Evolutionary conservation across 306 rosid species (phyloP), one percentile per base, ranked within the genome.

Genomic region (Gastrolobium villosum): DNA sequence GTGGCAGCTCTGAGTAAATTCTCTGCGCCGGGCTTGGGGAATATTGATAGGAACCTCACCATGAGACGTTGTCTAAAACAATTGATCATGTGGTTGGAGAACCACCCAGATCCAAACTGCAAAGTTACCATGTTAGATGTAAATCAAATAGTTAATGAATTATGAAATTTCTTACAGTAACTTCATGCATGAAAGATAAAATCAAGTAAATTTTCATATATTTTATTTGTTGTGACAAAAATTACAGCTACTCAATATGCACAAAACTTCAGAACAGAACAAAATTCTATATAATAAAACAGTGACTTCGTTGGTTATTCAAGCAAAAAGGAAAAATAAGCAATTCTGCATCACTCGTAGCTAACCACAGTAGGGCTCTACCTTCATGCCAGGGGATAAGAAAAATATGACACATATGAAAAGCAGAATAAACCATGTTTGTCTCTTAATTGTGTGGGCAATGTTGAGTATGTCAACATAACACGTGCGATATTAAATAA

Each of bases 71-170:
- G 87, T 79, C 92, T 88, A 76, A 90, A 61, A 86, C 89, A 89
- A 82, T 83, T 88, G 70, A 88, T 84, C 79, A 79, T 44, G 53
- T 77, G 79, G 57, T 32, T 62, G 41, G 97, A 83, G 84, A 90
- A 90, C 97, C 99, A 94, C 54, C 99, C 97, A n/a, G 91, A 71
- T 80, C 41, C 95, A 81, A 41, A 87, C 97, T 94, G 87, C 86
- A 86, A 70, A 73, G 45, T 37, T 77, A 83, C 65, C 44, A 79
- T 72, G 79, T 37, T 46, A 70, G 69, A 79, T 48, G 64, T 65
- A 69, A 75, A 60, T 79, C 9, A 39, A 31, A 63, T 49, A 56
- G 46, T 40, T 68, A 26, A 56, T 28, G 55, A 44, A 72, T 68
- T 14, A 56, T 28, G 55, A 44, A 72, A 46, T 61, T 70, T 66